Base-by-base conservation (phyloP, 1,139 yeast genomes). In the Zygosaccharomyces sapae region DNA sequence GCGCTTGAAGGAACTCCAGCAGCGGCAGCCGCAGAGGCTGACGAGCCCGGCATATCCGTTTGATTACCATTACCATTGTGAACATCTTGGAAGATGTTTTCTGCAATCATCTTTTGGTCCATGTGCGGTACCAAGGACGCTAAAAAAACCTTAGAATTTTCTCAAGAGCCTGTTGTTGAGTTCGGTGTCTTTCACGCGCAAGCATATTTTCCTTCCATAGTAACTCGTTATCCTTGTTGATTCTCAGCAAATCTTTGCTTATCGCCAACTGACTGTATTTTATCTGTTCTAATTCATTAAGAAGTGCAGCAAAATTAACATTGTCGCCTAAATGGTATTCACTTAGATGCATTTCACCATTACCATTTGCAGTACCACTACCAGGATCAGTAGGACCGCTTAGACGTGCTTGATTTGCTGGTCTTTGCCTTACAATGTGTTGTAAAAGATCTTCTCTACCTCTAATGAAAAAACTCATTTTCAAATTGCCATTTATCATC, bases 131-230 rank as follows among this genome's bases (percentile, higher is more conserved):
- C 95, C 62, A 89, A 86, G 3, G 92, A 80, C 1, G 96, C 95
- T 57, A n/a, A n/a, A 92, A 71, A 58, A 92, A 90, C 55, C 94
- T 80, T 61, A 94, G 70, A 40, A 92, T 92, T 58, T 87, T 85
- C 57, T 89, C 95, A 52, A 92, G 73, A 20, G 96, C 88, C 54
- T 86, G 90, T 31, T 90, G 82, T 63, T 92, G 97, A 38, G 83
- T 76, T 55, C 83, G 80, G 64, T 89, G 87, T 52, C 94, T 79
- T 63, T 92, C 97, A 47, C 97, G 73, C 3, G 94, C 83, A 47
- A 83, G 71, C 60, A 76, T 82, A 61, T 88, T 84, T 63, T 92
- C 98, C 51, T 83, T 82, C 97, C 98, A 92, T 45, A 92, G 70
- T 56, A 87, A 70, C 63, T 88, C 90, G 67, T 92, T 92, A 62